Percentiles rank a stretch among this genome's conserved stretches.
Evolutionary conservation across 257 asterid species (phyloP).

Genomic region (Echites panduratus): DNA sequence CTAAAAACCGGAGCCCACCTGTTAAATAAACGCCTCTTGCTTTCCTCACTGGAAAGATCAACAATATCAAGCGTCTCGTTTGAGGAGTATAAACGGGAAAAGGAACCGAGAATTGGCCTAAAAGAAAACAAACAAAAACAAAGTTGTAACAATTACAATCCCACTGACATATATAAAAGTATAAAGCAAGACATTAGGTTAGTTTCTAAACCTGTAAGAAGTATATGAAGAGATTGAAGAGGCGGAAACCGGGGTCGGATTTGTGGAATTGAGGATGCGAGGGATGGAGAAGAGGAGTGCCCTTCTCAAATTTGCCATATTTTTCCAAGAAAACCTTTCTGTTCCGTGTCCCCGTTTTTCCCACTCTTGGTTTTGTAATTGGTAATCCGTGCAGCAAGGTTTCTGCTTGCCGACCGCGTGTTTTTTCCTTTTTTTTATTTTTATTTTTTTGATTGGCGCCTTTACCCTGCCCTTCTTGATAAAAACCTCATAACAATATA

Average conservation of each 20-base stretch:
- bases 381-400: too few relatives aligned
- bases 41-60: conserved; percentile 67
- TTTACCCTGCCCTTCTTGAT: too few relatives aligned
- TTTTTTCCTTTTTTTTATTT: too few relatives aligned
- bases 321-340: not conserved
- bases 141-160: not conserved
- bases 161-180: not conserved
- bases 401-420: too few relatives aligned
- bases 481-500: too few relatives aligned
- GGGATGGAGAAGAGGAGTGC: conserved; percentile 40
- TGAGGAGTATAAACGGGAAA: conserved; percentile 45
- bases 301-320: conserved; percentile 59
- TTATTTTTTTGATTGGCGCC: too few relatives aligned
- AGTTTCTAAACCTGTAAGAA: conserved; percentile 31
- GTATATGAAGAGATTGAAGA: conserved; percentile 19
- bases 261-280: conserved; percentile 40
- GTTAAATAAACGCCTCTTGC: conserved; percentile 68
- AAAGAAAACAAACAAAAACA: conserved; percentile 9
- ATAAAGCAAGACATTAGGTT: not conserved
- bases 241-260: conserved; percentile 23
- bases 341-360: not conserved
- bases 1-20: conserved; percentile 27
- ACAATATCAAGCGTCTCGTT: conserved; percentile 39
- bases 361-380: too few relatives aligned
- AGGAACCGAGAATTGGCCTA: conserved; percentile 50